Percentiles rank a stretch among this genome's conserved stretches.
phyloP scores from a whole-genome alignment of 108 stramenopile genomes.

The Cyclotella choctawhatcheeana region DNA sequence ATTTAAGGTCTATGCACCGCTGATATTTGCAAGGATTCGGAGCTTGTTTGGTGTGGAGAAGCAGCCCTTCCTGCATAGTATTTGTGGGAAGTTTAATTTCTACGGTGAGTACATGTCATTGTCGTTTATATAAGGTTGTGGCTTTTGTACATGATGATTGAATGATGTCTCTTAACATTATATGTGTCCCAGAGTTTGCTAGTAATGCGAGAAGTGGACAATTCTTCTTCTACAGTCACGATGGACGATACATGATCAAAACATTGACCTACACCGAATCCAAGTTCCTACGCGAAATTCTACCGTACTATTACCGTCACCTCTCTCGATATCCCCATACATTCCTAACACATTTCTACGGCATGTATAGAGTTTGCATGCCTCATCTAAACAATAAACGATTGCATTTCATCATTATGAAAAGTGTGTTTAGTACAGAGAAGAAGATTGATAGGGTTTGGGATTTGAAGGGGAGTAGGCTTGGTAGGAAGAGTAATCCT shows the following conservation, averaged over 20 bases:
- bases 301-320: constrained; percentile 88
- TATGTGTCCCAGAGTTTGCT: constrained; percentile 68
- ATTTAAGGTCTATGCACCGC: constrained; percentile 88
- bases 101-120: constrained; percentile 27
- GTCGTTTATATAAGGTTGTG: too few relatives aligned
- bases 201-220: constrained; percentile 89
- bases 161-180: too few relatives aligned
- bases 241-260: constrained; percentile 90
- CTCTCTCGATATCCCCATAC: constrained; percentile 71
- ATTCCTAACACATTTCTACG: constrained; percentile 83
- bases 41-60: constrained; percentile 68
- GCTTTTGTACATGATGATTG: too few relatives aligned
- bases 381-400: constrained; percentile 54
- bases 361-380: constrained; percentile 89
- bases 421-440: constrained; percentile 67
- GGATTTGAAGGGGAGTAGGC: constrained; percentile 78
- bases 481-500: constrained; percentile 47
- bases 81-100: constrained; percentile 88
- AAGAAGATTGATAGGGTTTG: constrained; percentile 66
- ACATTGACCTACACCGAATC: constrained; percentile 81
- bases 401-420: constrained; percentile 76
- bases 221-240: constrained; percentile 94
- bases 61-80: constrained; percentile 76
- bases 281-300: constrained; percentile 85
- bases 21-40: constrained; percentile 70